phyloP scores from a whole-genome alignment of 192 early-diverging fungal genomes.

The Podochytrium sp. region DNA sequence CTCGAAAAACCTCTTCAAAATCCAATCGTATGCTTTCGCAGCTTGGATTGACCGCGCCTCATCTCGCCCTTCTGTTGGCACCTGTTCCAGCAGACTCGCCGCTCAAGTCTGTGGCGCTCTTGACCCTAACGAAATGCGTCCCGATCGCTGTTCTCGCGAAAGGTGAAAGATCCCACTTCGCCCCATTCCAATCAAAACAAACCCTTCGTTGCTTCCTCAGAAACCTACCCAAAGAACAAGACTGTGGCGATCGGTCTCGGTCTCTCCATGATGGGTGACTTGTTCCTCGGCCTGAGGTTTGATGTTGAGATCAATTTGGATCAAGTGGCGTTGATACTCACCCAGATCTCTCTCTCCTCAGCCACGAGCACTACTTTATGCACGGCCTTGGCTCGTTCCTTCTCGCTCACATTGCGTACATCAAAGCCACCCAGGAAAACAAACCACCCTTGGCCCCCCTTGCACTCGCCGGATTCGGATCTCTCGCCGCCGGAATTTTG shows the following conservation, averaged over 20 bases:
- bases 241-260: not conserved
- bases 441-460: not conserved
- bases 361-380: constrained; percentile 1
- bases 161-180: not conserved
- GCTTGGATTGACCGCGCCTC: not conserved
- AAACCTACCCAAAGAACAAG: not conserved
- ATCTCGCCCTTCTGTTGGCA: not conserved
- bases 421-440: constrained; percentile 1
- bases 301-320: not conserved
- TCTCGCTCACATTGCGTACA: not conserved
- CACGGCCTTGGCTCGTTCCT: constrained; percentile 4
- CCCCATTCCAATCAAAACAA: not conserved
- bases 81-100: not conserved
- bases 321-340: not conserved
- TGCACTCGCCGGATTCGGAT: not conserved
- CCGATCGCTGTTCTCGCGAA: not conserved
- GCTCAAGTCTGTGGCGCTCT: not conserved
- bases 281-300: constrained; percentile 4
- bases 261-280: not conserved
- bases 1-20: too few relatives aligned
- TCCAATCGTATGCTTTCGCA: not conserved
- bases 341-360: not conserved
- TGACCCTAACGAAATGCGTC: not conserved
- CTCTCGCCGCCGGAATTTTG: not conserved
- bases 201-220: not conserved